Base-by-base conservation (phyloP, 345 rosid genomes). In the Orychophragmus violaceus region DNA sequence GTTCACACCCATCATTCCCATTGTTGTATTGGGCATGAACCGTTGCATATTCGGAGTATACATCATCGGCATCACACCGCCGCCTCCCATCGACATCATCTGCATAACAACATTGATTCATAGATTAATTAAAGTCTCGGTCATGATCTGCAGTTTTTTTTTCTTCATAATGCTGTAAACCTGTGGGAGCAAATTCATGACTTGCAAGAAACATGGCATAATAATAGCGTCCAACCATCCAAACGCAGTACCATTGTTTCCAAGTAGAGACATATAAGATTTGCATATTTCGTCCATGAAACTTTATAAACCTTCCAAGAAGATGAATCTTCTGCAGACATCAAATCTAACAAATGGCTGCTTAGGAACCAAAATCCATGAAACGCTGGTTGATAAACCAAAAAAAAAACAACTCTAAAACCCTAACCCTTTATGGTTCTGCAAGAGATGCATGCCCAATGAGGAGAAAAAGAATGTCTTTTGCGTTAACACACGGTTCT, bases 51-150 rank as follows among this genome's bases (percentile, higher is more conserved):
- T 66, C 1, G 82, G 80, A 0, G 83, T 80, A 71, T 73, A 80
- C 85, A 80, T 87, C 88, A 79, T 74, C 0, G 85, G 83, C 25
- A 78, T 79, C 79, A 77, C 59, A 60, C 64, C 76, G 7, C 84
- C 77, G 5, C 84, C 70, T 75, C 89, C 86, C 81, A 56, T 75
- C 27, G 86, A 85, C 85, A 85, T 84, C 83, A 84, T 84, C 95
- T 85, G 76, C 70, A 62, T 37, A n/a, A n/a, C n/a, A n/a, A n/a
- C n/a, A 44, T 65, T 16, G 16, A 13, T 28, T 67, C 10, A 66
- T 24, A 23, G 23, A 41, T 21, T 41, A 59, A 51, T 14, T 59
- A 24, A 73, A 19, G 4, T 35, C 24, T 33, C 12, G 1, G 39
- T 12, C 59, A 56, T 33, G 25, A 18, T 5, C 5, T n/a, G n/a